Conservation (phyloP, 2,329 filamentous ascomycete species). For the Colletotrichum musicola region DNA sequence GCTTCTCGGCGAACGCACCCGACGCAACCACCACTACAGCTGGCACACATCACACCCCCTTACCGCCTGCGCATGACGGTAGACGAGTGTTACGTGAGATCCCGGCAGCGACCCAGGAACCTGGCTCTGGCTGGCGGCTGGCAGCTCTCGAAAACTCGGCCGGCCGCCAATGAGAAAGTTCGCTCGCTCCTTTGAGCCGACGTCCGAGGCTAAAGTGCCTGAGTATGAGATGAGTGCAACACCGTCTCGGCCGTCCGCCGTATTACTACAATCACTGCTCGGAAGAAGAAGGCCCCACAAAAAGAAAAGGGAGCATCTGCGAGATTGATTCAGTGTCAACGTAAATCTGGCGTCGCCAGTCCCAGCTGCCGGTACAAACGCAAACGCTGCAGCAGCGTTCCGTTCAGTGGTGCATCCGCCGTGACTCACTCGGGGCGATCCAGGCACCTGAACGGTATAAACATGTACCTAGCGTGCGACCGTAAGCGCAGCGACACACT, state of each 20-base stretch:
- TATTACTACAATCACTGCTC: background rate
- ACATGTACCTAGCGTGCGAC: background rate
- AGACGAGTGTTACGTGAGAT: conserved; percentile 37
- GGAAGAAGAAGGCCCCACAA: conserved; percentile 20
- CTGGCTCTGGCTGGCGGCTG: conserved; percentile 27
- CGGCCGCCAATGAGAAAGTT: conserved; percentile 13
- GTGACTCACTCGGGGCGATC: background rate
- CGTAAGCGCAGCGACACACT: background rate
- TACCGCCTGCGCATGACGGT: conserved; percentile 33
- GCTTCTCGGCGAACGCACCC: conserved; percentile 26
- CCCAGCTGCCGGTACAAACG: conserved; percentile 31
- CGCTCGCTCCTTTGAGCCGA: conserved; percentile 30
- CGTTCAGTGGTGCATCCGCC: conserved; percentile 20
- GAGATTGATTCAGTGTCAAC: conserved; percentile 36
- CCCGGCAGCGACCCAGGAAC: conserved; percentile 34
- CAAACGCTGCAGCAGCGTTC: conserved; percentile 9
- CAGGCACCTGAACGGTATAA: conserved; percentile 12
- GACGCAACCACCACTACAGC: conserved; percentile 9
- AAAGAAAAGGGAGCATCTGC: conserved; percentile 23
- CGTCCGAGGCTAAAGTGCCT: conserved; percentile 33
- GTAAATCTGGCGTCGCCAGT: conserved; percentile 33
- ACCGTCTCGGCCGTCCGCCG: background rate
- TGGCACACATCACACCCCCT: conserved; percentile 8
- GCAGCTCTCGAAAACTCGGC: conserved; percentile 2
- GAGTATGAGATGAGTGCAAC: conserved; percentile 30